phyloP scores from a whole-genome alignment of 2,329 filamentous ascomycete genomes.

The Keithomyces neogunnii region DNA sequence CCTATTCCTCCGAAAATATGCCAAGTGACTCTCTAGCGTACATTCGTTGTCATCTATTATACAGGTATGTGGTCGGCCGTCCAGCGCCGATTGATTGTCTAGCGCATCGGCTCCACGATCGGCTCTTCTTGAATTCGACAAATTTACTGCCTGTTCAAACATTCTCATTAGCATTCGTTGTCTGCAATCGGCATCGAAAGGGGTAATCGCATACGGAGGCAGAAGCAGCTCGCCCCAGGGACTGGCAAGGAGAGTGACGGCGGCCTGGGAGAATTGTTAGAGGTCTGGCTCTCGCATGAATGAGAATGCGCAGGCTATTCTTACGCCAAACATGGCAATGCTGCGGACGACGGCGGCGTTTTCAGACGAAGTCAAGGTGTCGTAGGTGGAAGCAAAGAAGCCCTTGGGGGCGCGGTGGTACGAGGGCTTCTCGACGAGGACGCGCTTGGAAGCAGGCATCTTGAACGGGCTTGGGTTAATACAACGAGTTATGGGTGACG shows the following conservation, averaged over 20 bases:
- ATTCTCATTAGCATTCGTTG: not conserved
- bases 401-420: conserved; percentile 36
- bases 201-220: conserved; percentile 44
- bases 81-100: not conserved
- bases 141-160: conserved; percentile 3
- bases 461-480: not conserved
- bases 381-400: conserved; percentile 50
- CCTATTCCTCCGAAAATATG: not conserved
- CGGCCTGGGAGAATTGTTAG: conserved; percentile 8
- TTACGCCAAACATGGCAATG: conserved; percentile 59
- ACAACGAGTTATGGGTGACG: not conserved
- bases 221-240: conserved; percentile 59
- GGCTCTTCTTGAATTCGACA: not conserved
- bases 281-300: not conserved
- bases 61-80: conserved; percentile 13
- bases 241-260: conserved; percentile 57
- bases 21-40: conserved; percentile 1
- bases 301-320: conserved; percentile 19
- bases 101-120: not conserved
- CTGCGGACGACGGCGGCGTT: conserved; percentile 62
- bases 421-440: conserved; percentile 40
- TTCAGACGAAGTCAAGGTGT: conserved; percentile 55
- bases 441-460: conserved; percentile 55
- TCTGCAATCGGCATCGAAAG: not conserved
- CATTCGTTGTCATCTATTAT: conserved; percentile 15